phyloP scores from a whole-genome alignment of 352 stramenopile species.

The Pythium brassicae region DNA sequence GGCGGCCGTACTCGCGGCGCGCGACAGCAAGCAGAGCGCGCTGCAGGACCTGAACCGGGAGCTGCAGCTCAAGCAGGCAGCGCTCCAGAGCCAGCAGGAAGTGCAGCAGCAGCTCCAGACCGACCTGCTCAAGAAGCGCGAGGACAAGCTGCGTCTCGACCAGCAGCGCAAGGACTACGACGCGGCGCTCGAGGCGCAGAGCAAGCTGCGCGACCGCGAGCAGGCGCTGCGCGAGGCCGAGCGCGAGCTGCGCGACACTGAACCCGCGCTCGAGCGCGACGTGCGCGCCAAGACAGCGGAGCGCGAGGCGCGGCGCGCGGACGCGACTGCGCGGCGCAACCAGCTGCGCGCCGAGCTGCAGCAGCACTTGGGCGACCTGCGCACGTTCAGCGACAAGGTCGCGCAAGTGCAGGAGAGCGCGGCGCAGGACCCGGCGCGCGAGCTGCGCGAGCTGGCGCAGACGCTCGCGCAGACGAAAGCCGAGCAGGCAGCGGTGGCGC shows the following conservation, averaged over 20 bases:
- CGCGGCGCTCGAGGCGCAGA: conserved; percentile 43
- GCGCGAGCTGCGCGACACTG: conserved; percentile 23
- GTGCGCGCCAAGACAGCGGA: conserved; percentile 41
- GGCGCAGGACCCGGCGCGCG: conserved; percentile 34
- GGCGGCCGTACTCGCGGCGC: conserved; percentile 29
- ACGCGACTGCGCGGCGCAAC: conserved; percentile 24
- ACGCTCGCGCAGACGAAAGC: conserved; percentile 41
- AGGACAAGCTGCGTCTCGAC: conserved; percentile 50
- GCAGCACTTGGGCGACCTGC: conserved; percentile 34
- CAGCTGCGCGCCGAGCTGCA: conserved; percentile 33
- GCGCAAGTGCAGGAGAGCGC: conserved; percentile 31
- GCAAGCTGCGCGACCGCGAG: conserved; percentile 46
- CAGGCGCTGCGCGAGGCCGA: conserved; percentile 50
- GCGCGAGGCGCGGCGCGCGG: conserved; percentile 24
- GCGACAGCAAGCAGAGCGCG: conserved; percentile 47
- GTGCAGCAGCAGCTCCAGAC: conserved; percentile 53
- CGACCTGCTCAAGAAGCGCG: conserved; percentile 52
- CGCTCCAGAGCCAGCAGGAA: conserved; percentile 41
- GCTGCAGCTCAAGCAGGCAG: conserved; percentile 48
- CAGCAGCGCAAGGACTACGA: conserved; percentile 54
- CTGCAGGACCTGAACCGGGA: conserved; percentile 45
- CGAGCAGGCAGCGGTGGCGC: conserved; percentile 27
- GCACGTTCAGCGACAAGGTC: conserved; percentile 37
- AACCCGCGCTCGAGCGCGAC: conserved; percentile 38
- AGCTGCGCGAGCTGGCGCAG: conserved; percentile 37